Conservation (phyloP, 139 green algal species). For the Coelastrella sp. region DNA sequence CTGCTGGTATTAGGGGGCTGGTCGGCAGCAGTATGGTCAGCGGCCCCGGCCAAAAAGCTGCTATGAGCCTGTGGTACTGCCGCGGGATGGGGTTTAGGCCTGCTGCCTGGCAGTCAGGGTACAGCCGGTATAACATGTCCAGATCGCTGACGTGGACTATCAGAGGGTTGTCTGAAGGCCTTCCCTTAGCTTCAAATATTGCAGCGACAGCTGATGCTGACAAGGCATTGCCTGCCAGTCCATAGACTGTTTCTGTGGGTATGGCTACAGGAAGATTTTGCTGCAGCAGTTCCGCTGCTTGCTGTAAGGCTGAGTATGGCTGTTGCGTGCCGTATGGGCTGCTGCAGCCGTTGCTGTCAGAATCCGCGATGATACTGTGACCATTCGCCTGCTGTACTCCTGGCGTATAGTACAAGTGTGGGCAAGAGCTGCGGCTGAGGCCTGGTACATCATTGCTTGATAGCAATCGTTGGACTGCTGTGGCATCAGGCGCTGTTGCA, state of each 20-base stretch:
- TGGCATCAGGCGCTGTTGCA: not conserved
- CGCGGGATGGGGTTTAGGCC: slow-evolving; percentile 25
- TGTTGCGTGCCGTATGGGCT: slow-evolving; percentile 5
- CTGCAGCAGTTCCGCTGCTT: slow-evolving; percentile 45
- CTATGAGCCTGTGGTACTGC: slow-evolving; percentile 40
- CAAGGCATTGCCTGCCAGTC: slow-evolving; percentile 63
- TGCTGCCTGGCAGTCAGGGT: slow-evolving; percentile 33
- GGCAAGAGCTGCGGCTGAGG: not conserved
- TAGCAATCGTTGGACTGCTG: not conserved
- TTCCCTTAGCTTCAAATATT: slow-evolving; percentile 66
- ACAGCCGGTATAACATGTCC: slow-evolving; percentile 66
- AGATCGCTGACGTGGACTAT: slow-evolving; percentile 72
- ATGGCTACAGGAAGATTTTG: slow-evolving; percentile 54
- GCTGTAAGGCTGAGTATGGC: slow-evolving; percentile 5
- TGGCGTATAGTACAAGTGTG: slow-evolving; percentile 17
- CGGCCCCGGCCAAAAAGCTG: slow-evolving; percentile 69
- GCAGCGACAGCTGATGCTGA: slow-evolving; percentile 43
- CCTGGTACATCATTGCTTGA: not conserved
- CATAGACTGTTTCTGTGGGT: slow-evolving; percentile 76
- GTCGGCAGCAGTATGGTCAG: slow-evolving; percentile 69
- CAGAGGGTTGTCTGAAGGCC: slow-evolving; percentile 73
- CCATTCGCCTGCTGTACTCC: not conserved
- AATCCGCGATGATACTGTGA: too few species aligned
- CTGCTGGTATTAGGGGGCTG: slow-evolving; percentile 53
- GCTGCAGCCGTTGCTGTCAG: slow-evolving; percentile 15